Conservation (phyloP, 768 basidiomycete species). For the Dictyophora rubrovolvata region DNA sequence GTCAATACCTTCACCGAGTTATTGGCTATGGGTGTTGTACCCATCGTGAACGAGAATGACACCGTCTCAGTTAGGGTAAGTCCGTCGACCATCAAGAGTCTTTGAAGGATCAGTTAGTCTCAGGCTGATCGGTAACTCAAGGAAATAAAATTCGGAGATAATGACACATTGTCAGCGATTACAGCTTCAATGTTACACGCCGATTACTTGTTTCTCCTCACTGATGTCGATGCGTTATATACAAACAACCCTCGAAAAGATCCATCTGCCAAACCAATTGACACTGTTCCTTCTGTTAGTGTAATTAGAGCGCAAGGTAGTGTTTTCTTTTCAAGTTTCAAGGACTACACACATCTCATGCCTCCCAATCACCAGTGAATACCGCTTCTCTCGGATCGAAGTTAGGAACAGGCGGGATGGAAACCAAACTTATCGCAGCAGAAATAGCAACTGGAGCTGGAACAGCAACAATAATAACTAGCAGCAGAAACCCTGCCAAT, state of each 20-base stretch:
- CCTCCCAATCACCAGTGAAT: conserved; percentile 48
- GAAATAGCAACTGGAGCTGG: conserved; percentile 96
- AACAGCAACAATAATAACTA: conserved; percentile 82
- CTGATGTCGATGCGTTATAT: conserved; percentile 94
- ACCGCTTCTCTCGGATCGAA: conserved; percentile 86
- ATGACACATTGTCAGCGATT: conserved; percentile 95
- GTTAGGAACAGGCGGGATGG: conserved; percentile 97
- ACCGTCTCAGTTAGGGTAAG: conserved; percentile 94
- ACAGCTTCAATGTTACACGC: conserved; percentile 97
- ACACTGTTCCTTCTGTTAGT: conserved; percentile 73
- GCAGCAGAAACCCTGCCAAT: conserved; percentile 65
- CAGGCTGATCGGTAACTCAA: conserved; percentile 19
- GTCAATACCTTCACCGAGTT: conserved; percentile 92
- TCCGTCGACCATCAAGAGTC: conserved; percentile 11
- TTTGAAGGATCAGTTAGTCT: too few relatives aligned
- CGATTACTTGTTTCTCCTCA: conserved; percentile 92
- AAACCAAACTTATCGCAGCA: conserved; percentile 96
- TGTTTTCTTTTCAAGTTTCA: conserved; percentile 12
- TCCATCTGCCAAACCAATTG: conserved; percentile 67
- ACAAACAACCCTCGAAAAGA: conserved; percentile 93
- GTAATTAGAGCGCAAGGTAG: conserved; percentile 73
- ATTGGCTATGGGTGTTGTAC: conserved; percentile 87
- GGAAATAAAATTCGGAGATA: conserved; percentile 99
- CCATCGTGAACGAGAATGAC: conserved; percentile 99
- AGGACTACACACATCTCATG: conserved; percentile 6